Evolutionary conservation across 495 filamentous ascomycete species (phyloP), one percentile per base, ranked within the genome.

Genomic region (Chaetomidium leptoderma): DNA sequence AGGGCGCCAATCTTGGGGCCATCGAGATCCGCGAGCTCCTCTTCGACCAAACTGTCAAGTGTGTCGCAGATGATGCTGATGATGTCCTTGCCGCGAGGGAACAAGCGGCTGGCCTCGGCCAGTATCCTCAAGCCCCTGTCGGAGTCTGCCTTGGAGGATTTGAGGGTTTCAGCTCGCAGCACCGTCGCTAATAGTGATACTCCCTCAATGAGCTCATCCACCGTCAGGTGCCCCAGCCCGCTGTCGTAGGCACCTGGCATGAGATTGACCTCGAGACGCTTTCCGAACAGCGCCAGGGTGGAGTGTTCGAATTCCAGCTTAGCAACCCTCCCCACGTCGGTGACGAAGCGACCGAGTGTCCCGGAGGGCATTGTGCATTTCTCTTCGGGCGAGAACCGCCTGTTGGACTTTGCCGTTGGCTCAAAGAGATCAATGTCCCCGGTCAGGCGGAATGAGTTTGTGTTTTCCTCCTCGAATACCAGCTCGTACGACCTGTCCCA

Each of bases 381-480:
- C 55, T 72, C 78, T 51, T 72, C 74, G 57, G 68, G 63, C 13
- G 57, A 52, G 3, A 64, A 39, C 5, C 63, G 57, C 37, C 66
- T 64, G 53, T 59, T 70, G 35, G 70, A 69, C 4, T 46, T 59
- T 42, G 68, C 40, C 19, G 65, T 47, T 36, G 72, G 30, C 27
- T 69, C 66, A 63, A 89, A 80, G 27, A 90, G 69, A 43, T 78
- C 71, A 35, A 86, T 66, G 63, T 80, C 75, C 35, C 65, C 59
- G 57, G 69, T 72, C 3, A 90, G 72, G 42, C 73, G 66, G 57
- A 90, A 81, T 11, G 71, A 79, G 61, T 91, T 90, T 33, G 80
- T 81, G 63, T 93, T 90, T 45, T 95, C 90, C 61, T 96, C 90
- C 66, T 96, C 91, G 37, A 84, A 82, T 27, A 86, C 82, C 4